These are phyloP conservation scores for Penicillium atrosanguineum DNA, from an alignment of 495 filamentous ascomycete genomes.

Conservation along the genomic window DNA sequence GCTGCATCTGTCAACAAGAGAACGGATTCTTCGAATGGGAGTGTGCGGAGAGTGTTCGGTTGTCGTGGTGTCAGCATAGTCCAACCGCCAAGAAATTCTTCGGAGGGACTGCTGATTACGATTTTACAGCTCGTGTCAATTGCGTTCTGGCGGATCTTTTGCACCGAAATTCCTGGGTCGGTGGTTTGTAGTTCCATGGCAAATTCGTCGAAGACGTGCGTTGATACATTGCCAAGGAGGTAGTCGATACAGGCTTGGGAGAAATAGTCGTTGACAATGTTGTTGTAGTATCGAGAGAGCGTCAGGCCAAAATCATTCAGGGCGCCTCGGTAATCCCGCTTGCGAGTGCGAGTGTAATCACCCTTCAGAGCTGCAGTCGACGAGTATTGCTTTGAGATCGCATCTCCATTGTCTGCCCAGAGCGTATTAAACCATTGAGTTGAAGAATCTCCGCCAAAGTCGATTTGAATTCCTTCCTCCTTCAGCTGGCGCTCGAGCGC, in stretches of 20 bases:
- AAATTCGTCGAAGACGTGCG: constrained; percentile 84
- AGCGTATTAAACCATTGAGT: constrained; percentile 91
- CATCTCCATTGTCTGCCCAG: constrained; percentile 90
- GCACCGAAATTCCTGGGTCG: constrained; percentile 83
- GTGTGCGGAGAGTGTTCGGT: constrained; percentile 59
- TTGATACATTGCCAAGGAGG: constrained; percentile 82
- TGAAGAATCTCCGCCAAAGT: constrained; percentile 63
- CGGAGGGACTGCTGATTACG: constrained; percentile 75
- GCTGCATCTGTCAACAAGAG: constrained; percentile 81
- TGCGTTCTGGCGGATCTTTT: constrained; percentile 78
- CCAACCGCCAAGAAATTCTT: constrained; percentile 86
- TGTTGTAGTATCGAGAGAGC: constrained; percentile 63
- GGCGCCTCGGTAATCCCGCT: constrained; percentile 87
- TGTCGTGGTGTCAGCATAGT: constrained; percentile 68
- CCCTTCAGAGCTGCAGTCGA: constrained; percentile 92
- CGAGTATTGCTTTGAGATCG: constrained; percentile 65
- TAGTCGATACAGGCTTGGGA: constrained; percentile 93
- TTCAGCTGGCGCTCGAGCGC: constrained; percentile 74
- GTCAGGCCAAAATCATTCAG: constrained; percentile 91
- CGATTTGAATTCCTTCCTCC: constrained; percentile 69
- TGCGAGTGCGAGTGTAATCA: constrained; percentile 87
- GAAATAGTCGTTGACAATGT: constrained; percentile 95
- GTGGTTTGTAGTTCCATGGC: constrained; percentile 81
- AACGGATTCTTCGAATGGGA: constrained; percentile 80
- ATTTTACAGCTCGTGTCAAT: constrained; percentile 84